Percentiles rank a stretch among this genome's conserved stretches.
Conservation (phyloP, 2,329 filamentous ascomycete species). For the Pseudogymnoascus sp. region DNA sequence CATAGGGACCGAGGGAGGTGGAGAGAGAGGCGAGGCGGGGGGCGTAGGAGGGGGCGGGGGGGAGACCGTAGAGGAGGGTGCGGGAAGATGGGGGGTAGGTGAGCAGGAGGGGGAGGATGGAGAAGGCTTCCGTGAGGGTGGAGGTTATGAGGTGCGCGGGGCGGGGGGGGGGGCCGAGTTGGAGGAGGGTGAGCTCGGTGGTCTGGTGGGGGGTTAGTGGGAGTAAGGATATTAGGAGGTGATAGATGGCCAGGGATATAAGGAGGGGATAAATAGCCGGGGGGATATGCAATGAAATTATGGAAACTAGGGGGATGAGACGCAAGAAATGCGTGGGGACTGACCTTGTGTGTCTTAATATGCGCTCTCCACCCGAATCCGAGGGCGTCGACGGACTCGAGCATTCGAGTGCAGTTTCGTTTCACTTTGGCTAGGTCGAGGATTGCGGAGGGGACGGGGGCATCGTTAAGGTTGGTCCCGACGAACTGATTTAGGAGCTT, state of each 20-base stretch:
- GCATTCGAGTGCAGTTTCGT: conserved; percentile 64
- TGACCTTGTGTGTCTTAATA: conserved; percentile 81
- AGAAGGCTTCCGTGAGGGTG: conserved; percentile 67
- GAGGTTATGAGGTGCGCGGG: conserved; percentile 58
- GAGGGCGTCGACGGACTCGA: conserved; percentile 51
- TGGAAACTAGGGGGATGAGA: too few relatives aligned
- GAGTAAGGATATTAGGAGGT: too few relatives aligned
- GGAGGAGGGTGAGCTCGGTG: conserved; percentile 54
- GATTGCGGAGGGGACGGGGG: conserved; percentile 59
- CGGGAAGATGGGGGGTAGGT: conserved; percentile 35
- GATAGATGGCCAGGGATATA: too few relatives aligned
- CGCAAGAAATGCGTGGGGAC: too few relatives aligned
- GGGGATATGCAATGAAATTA: too few relatives aligned
- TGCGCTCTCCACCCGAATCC: conserved; percentile 65
- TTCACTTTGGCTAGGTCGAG: conserved; percentile 59
- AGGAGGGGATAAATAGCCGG: too few relatives aligned
- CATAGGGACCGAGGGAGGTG: conserved; percentile 44
- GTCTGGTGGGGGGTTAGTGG: conserved; percentile 42
- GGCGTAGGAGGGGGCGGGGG: conserved; percentile 53
- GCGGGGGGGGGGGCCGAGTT: conserved; percentile 50
- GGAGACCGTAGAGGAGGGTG: conserved; percentile 54
- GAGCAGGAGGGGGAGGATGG: conserved; percentile 51
- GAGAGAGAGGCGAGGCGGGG: conserved; percentile 51
- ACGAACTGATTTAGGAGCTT: conserved; percentile 40
- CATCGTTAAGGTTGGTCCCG: conserved; percentile 49